These are phyloP conservation scores for Citrullus mucosospermus DNA, from an alignment of 306 rosid genomes.

Conservation along the genomic window DNA sequence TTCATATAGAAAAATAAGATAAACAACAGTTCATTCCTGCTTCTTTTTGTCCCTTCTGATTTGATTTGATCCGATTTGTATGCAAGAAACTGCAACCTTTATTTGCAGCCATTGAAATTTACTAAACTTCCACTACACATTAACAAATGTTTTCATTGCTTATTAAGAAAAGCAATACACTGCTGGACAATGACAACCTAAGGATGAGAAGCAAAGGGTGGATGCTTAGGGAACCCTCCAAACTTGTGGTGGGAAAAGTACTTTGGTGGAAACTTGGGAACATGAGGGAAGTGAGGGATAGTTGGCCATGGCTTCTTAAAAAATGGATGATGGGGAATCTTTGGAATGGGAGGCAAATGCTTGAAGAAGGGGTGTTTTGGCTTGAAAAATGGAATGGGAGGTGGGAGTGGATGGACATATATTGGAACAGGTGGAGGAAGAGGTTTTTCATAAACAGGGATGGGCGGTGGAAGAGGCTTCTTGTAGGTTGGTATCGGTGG, in stretches of 20 bases:
- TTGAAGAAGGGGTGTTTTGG: conserved; percentile 19
- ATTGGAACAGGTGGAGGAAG: conserved; percentile 17
- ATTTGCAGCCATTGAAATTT: not conserved
- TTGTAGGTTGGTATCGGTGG: conserved; percentile 4
- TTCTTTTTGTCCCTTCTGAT: not conserved
- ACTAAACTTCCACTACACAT: not conserved
- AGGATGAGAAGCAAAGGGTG: conserved; percentile 24
- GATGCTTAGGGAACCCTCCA: conserved; percentile 25
- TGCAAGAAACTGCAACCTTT: not conserved
- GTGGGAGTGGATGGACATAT: conserved; percentile 10
- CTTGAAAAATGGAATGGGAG: conserved; percentile 12
- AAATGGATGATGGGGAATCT: conserved; percentile 19
- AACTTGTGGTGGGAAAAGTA: conserved; percentile 37
- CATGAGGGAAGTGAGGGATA: conserved; percentile 11
- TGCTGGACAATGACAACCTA: conserved; percentile 2
- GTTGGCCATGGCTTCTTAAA: conserved; percentile 25
- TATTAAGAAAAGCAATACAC: not conserved
- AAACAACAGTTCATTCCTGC: not conserved
- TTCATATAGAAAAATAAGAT: no score
- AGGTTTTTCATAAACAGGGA: conserved; percentile 9
- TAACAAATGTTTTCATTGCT: not conserved
- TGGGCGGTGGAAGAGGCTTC: conserved; percentile 10
- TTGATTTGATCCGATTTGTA: not conserved
- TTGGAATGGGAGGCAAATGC: conserved; percentile 41
- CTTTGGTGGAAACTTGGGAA: conserved; percentile 18